These are phyloP conservation scores for Chrysochromulina parva DNA, from an alignment of 78 protist species.

Conservation along the genomic window DNA sequence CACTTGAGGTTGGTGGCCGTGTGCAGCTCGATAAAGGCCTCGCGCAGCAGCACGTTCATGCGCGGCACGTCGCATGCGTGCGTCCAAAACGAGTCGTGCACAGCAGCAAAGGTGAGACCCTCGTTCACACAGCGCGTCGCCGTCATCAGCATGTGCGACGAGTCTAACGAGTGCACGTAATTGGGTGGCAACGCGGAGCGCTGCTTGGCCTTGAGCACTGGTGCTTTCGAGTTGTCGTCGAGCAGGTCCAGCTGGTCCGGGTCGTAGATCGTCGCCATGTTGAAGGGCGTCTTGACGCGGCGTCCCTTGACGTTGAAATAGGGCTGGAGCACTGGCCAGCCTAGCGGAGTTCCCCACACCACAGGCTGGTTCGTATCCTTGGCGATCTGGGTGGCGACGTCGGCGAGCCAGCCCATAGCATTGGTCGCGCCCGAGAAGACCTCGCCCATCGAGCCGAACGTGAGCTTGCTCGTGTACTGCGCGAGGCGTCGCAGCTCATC, in stretches of 20 bases:
- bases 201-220: conserved; percentile 19
- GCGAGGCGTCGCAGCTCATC: neutral
- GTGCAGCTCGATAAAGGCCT: conserved; percentile 68
- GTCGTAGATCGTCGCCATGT: neutral
- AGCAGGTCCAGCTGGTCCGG: neutral
- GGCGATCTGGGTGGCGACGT: conserved; percentile 39
- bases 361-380: neutral
- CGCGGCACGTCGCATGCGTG: conserved; percentile 73
- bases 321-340: conserved; percentile 86
- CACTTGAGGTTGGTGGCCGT: neutral
- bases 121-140: conserved; percentile 36
- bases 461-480: neutral
- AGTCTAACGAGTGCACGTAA: conserved; percentile 91
- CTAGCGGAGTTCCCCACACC: conserved; percentile 86
- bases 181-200: conserved; percentile 93
- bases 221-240: neutral
- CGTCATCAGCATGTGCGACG: conserved; percentile 90
- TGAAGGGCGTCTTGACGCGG: neutral
- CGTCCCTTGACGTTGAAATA: conserved; percentile 31
- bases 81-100: conserved; percentile 95
- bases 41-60: conserved; percentile 69
- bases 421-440: conserved; percentile 76
- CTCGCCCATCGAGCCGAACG: conserved; percentile 63
- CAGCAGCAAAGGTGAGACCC: conserved; percentile 79
- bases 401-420: conserved; percentile 80